phyloP scores from a whole-genome alignment of 2,329 filamentous ascomycete species.

The Neoarthrinium moseri region DNA sequence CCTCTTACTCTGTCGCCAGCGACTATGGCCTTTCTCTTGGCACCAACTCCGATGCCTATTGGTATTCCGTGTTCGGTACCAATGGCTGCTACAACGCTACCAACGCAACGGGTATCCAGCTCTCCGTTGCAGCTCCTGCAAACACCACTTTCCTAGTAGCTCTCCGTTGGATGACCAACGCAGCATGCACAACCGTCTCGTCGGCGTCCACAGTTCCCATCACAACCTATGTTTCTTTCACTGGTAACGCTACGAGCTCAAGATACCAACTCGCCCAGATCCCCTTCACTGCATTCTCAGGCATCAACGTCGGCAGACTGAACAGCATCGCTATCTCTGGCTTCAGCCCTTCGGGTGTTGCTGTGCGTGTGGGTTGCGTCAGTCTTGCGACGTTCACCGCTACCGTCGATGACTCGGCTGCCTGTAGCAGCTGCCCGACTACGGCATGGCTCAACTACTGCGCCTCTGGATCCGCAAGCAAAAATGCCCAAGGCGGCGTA shows the following conservation, averaged over 20 bases:
- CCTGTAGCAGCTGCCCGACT: not conserved
- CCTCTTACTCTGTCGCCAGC: conserved; percentile 1
- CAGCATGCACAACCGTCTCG: not conserved
- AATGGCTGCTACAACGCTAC: not conserved
- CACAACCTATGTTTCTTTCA: not conserved
- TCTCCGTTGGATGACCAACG: not conserved
- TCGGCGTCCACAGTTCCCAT: not conserved
- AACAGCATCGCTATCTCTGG: not conserved
- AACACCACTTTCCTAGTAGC: conserved; percentile 1
- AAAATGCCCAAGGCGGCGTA: not conserved
- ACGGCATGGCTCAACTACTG: not conserved
- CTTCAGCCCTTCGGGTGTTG: not conserved
- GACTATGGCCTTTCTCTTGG: not conserved
- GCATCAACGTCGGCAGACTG: not conserved
- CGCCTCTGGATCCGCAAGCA: not conserved
- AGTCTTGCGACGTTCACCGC: not conserved
- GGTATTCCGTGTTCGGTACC: not conserved
- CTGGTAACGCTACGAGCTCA: not conserved
- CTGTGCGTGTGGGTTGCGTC: not conserved
- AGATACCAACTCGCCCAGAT: not conserved
- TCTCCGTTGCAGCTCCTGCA: conserved; percentile 1
- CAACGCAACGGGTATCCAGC: not conserved
- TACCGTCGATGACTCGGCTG: not conserved
- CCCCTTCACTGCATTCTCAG: conserved; percentile 1
- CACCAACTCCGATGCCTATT: not conserved